These are phyloP conservation scores for Cordyceps tenuipes DNA, from an alignment of 2,329 filamentous ascomycete genomes.

Conservation along the genomic window DNA sequence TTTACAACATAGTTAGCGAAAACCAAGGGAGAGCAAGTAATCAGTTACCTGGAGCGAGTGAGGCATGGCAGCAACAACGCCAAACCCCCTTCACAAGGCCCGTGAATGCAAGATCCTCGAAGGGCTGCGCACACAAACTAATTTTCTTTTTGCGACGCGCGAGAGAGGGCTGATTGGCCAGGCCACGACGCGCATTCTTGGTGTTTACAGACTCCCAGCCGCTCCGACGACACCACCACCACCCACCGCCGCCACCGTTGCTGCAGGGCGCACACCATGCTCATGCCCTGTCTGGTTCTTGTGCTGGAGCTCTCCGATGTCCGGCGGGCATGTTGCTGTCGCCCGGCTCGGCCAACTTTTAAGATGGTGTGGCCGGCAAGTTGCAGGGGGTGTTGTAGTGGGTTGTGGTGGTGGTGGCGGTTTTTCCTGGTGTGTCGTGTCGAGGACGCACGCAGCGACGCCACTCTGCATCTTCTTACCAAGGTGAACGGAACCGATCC, in stretches of 20 bases:
- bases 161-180: background rate
- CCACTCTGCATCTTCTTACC: background rate
- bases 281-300: background rate
- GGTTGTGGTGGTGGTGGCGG: background rate
- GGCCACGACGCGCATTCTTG: background rate
- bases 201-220: background rate
- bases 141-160: background rate
- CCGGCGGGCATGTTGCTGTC: slow-evolving; percentile 1
- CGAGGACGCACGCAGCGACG: background rate
- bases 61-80: background rate
- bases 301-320: background rate
- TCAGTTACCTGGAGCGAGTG: background rate
- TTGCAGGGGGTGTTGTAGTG: background rate
- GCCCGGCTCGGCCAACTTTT: slow-evolving; percentile 7
- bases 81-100: background rate
- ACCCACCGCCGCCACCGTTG: slow-evolving; percentile 3
- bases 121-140: background rate
- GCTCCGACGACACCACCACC: background rate
- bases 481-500: background rate
- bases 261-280: background rate
- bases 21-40: too few species aligned
- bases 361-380: background rate
- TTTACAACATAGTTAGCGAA: too few species aligned
- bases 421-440: background rate
- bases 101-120: background rate